These are phyloP conservation scores for Arthrobotrys iridis DNA, from an alignment of 2,329 filamentous ascomycete genomes.

Conservation along the genomic window DNA sequence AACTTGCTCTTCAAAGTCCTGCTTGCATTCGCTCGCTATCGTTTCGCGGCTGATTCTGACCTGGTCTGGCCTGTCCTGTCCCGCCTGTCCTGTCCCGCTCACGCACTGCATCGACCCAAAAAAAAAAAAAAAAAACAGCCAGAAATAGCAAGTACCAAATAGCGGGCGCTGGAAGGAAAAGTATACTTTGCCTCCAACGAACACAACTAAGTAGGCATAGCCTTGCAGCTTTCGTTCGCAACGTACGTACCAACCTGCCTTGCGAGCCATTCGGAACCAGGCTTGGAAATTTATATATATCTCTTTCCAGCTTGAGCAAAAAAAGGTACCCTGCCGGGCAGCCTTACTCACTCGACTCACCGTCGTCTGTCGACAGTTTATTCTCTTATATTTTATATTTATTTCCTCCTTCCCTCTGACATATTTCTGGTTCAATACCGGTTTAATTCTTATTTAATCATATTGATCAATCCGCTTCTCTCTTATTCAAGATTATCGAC, in stretches of 20 bases:
- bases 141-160: constrained; percentile 34
- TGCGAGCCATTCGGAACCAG: background rate
- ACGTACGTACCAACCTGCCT: background rate
- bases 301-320: background rate
- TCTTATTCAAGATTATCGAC: background rate
- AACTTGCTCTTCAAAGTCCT: background rate
- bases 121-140: too few species aligned
- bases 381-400: background rate
- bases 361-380: background rate
- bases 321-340: background rate
- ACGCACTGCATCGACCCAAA: background rate
- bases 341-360: background rate
- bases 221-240: constrained; percentile 22
- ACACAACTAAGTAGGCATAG: too few species aligned
- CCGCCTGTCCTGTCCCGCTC: background rate
- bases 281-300: constrained; percentile 24
- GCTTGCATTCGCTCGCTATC: constrained; percentile 5
- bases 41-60: constrained; percentile 18
- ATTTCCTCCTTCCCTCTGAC: background rate
- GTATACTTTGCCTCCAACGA: constrained; percentile 23
- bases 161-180: background rate
- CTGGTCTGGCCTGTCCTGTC: background rate
- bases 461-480: background rate
- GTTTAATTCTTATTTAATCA: background rate
- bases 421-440: background rate